These are phyloP conservation scores for Saccharomycopsis guyanensis DNA, from an alignment of 805 yeast genomes.

Conservation along the genomic window DNA sequence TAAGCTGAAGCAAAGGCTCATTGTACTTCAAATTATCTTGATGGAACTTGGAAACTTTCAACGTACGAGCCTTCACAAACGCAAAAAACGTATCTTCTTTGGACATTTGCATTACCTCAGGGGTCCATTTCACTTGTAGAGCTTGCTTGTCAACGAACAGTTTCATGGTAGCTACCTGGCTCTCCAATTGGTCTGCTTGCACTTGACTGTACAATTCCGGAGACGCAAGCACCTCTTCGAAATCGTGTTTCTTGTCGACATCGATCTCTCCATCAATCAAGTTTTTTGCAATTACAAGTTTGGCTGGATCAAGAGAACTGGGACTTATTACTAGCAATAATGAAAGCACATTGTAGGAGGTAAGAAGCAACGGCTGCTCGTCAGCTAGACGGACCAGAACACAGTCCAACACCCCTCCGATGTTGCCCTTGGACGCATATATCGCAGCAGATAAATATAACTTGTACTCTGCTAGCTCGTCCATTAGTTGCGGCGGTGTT, in stretches of 20 bases:
- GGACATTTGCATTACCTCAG: neutral
- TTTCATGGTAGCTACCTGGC: neutral
- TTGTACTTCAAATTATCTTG: conserved; percentile 17
- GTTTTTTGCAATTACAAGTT: conserved; percentile 7
- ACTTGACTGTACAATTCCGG: conserved; percentile 5
- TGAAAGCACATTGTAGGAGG: conserved; percentile 8
- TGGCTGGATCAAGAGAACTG: conserved; percentile 12
- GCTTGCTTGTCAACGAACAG: conserved; percentile 4
- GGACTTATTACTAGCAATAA: conserved; percentile 14
- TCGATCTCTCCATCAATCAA: conserved; percentile 7
- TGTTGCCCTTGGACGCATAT: conserved; percentile 11
- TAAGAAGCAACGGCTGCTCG: neutral
- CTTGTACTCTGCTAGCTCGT: conserved; percentile 12
- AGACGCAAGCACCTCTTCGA: neutral
- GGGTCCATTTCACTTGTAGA: conserved; percentile 4
- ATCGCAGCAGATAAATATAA: conserved; percentile 10
- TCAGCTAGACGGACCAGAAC: neutral
- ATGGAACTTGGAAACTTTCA: conserved; percentile 16
- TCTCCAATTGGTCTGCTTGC: conserved; percentile 3
- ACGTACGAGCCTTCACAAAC: conserved; percentile 17
- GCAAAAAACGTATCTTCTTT: conserved; percentile 3
- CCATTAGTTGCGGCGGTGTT: too few species aligned
- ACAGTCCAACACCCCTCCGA: neutral
- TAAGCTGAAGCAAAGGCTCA: conserved; percentile 3
- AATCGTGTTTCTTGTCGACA: neutral